phyloP scores from a whole-genome alignment of 2,329 filamentous ascomycete genomes.

The Paecilomyces formosus region DNA sequence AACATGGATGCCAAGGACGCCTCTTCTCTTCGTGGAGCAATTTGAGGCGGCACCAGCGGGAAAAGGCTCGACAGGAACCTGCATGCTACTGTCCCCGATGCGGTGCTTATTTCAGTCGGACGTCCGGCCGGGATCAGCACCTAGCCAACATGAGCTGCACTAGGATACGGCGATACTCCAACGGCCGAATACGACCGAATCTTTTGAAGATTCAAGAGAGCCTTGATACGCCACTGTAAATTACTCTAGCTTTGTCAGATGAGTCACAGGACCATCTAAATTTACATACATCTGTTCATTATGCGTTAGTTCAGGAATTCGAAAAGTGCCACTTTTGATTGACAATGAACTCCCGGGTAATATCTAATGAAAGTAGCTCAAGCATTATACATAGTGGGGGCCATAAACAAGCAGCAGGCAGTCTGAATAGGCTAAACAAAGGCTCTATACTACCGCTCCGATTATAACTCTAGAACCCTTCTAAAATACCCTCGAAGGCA shows the following conservation, averaged over 20 bases:
- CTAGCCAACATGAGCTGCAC: constrained; percentile 1
- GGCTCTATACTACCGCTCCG: not conserved
- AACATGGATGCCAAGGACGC: constrained; percentile 1
- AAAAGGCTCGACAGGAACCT: constrained; percentile 1
- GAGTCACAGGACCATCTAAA: not conserved
- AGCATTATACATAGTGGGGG: not conserved
- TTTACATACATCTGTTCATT: no score
- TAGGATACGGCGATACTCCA: constrained; percentile 1
- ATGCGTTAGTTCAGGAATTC: no score
- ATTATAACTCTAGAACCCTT: not conserved
- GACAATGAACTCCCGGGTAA: not conserved
- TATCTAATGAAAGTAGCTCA: not conserved
- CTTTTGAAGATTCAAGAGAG: not conserved
- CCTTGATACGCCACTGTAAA: not conserved
- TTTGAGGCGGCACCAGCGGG: constrained; percentile 1
- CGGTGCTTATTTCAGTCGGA: constrained; percentile 2
- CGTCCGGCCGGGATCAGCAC: constrained; percentile 1
- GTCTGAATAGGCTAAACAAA: not conserved
- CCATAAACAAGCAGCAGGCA: not conserved
- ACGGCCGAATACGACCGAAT: not conserved
- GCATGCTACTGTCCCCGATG: constrained; percentile 1
- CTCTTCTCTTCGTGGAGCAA: constrained; percentile 2
- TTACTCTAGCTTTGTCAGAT: not conserved
- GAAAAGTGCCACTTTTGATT: not conserved
- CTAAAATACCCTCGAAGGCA: not conserved